Conservation (phyloP, 768 basidiomycete species). For the Phanerochaete sordida region DNA sequence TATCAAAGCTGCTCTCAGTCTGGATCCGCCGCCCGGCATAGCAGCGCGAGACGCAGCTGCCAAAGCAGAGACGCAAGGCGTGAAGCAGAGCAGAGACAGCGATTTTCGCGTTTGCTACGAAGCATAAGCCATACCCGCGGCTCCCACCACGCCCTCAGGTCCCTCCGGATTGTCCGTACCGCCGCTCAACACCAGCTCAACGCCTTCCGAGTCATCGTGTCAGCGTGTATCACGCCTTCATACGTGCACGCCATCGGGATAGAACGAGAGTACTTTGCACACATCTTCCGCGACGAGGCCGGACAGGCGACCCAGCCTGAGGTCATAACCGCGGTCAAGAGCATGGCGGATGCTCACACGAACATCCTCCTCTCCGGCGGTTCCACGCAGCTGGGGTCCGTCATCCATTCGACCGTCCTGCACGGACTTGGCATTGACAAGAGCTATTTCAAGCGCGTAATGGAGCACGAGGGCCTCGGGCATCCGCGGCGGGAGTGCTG, state of each 20-base stretch:
- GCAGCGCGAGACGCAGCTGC: too few species aligned
- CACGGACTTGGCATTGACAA: slow-evolving; percentile 52
- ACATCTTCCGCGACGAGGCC: slow-evolving; percentile 72
- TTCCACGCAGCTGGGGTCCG: slow-evolving; percentile 68
- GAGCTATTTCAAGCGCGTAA: slow-evolving; percentile 58
- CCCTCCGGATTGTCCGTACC: slow-evolving; percentile 37
- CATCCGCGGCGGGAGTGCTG: too few species aligned
- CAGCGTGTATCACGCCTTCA: slow-evolving; percentile 63
- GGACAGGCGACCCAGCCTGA: slow-evolving; percentile 73
- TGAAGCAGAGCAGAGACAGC: too few species aligned
- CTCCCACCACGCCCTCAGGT: slow-evolving; percentile 36
- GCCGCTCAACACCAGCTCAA: slow-evolving; percentile 38
- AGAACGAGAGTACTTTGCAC: slow-evolving; percentile 56
- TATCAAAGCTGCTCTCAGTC: too few species aligned
- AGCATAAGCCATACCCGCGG: too few species aligned
- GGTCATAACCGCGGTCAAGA: slow-evolving; percentile 58
- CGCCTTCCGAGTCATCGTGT: slow-evolving; percentile 53
- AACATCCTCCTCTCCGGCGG: slow-evolving; percentile 66
- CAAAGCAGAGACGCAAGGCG: too few species aligned
- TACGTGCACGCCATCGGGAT: slow-evolving; percentile 55
- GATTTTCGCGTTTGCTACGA: too few species aligned
- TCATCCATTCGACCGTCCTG: slow-evolving; percentile 57
- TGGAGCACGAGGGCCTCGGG: slow-evolving; percentile 36
- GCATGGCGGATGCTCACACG: slow-evolving; percentile 48
- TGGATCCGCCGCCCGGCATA: too few species aligned